Conservation (phyloP, 2,329 filamentous ascomycete species). For the Colletotrichum magnum region DNA sequence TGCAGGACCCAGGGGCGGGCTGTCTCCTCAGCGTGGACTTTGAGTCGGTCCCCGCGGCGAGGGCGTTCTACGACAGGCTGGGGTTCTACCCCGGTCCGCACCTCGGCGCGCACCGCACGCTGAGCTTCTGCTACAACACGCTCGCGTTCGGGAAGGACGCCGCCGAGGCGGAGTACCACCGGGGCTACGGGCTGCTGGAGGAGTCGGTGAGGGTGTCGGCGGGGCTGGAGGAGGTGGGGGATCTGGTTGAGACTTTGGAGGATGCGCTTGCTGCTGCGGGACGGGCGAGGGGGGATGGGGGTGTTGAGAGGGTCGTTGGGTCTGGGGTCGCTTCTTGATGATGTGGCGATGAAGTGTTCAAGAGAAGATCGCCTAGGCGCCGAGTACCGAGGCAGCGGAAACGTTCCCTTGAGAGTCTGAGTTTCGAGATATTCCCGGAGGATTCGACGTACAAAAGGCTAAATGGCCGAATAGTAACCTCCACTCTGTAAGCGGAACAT, state of each 20-base stretch:
- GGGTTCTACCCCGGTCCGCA: constrained; percentile 67
- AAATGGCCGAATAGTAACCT: too few species aligned
- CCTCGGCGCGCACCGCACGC: constrained; percentile 66
- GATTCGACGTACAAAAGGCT: too few species aligned
- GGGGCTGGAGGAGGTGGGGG: constrained; percentile 60
- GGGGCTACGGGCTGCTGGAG: constrained; percentile 53
- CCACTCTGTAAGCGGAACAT: too few species aligned
- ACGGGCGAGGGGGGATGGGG: constrained; percentile 57
- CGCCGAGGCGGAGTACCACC: constrained; percentile 54
- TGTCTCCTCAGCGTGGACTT: constrained; percentile 69
- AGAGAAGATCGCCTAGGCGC: too few species aligned
- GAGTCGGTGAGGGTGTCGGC: constrained; percentile 62
- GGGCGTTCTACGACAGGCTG: constrained; percentile 64
- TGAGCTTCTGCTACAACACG: constrained; percentile 63
- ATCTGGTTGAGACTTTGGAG: constrained; percentile 56
- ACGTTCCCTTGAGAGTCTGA: too few species aligned
- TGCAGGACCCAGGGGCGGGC: constrained; percentile 66
- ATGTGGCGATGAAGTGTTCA: too few species aligned
- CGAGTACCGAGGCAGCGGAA: too few species aligned
- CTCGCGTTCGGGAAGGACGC: constrained; percentile 57
- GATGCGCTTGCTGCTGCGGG: constrained; percentile 56
- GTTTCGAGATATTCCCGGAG: too few species aligned
- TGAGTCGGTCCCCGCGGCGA: constrained; percentile 53
- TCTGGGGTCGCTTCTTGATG: too few species aligned
- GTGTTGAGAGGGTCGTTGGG: too few species aligned